Evolutionary conservation across 768 basidiomycete genomes (phyloP).

Genomic region (Xerocomus spinulosus): DNA sequence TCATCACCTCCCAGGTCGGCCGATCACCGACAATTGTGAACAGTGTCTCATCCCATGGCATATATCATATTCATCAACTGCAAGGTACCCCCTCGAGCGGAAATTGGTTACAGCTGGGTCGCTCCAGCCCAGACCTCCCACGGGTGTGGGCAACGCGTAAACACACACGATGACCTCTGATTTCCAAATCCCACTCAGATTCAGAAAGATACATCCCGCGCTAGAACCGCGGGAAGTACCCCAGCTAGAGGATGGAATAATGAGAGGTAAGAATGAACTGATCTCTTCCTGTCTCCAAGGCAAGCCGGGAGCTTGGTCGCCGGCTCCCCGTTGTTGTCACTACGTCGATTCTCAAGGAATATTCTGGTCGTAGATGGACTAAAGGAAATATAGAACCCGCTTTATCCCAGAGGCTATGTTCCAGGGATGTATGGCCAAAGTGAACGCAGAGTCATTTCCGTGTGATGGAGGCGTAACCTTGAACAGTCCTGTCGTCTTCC

Average conservation of each 20-base stretch:
- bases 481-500: constrained; percentile 4
- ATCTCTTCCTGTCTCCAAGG: not conserved
- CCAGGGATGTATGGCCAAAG: not conserved
- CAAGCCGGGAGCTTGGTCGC: not conserved
- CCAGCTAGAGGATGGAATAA: not conserved
- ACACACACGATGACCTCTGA: not conserved
- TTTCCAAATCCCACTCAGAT: not conserved
- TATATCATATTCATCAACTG: not conserved
- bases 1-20: not conserved
- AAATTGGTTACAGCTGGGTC: not conserved
- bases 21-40: not conserved
- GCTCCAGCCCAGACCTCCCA: not conserved
- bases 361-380: not conserved
- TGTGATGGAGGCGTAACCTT: constrained; percentile 1
- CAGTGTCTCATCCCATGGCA: not conserved
- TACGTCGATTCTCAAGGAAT: not conserved
- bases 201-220: not conserved
- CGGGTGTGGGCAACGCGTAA: not conserved
- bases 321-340: not conserved
- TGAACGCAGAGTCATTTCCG: constrained; percentile 9
- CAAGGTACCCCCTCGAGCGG: not conserved
- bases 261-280: not conserved
- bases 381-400: not conserved
- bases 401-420: not conserved
- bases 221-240: not conserved